Conservation (phyloP, 495 filamentous ascomycete species). For the Aspergillus diversus region DNA sequence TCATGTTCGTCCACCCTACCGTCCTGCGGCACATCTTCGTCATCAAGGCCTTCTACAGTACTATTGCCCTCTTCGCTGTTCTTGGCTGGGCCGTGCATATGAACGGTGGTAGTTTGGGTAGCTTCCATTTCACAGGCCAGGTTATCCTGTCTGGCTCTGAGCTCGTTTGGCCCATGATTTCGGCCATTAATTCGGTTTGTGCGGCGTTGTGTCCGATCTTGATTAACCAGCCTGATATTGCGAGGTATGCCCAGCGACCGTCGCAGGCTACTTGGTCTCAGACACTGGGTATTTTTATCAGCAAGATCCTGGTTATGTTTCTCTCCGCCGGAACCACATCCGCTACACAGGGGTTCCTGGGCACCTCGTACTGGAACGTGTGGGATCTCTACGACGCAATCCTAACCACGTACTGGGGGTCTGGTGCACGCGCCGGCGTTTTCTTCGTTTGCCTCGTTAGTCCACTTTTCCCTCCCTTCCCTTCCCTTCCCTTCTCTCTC, state of each 20-base stretch:
- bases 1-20: conserved; percentile 32
- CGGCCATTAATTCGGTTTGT: conserved; percentile 22
- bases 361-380: conserved; percentile 30
- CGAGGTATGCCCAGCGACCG: conserved; percentile 29
- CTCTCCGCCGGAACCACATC: conserved; percentile 10
- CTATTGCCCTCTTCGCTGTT: conserved; percentile 4
- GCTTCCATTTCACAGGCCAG: conserved; percentile 28
- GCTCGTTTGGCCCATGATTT: conserved; percentile 21
- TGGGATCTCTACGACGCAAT: conserved; percentile 31
- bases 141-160: conserved; percentile 21
- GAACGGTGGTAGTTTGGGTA: conserved; percentile 8
- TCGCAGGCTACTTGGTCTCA: conserved; percentile 20
- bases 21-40: conserved; percentile 22
- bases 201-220: conserved; percentile 18
- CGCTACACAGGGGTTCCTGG: conserved; percentile 23
- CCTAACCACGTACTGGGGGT: conserved; percentile 28
- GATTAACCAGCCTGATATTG: conserved; percentile 36
- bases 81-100: conserved; percentile 3
- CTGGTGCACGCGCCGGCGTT: conserved; percentile 44
- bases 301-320: conserved; percentile 26
- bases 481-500: not conserved
- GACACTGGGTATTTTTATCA: conserved; percentile 19
- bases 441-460: conserved; percentile 39
- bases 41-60: conserved; percentile 10
- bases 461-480: too few species aligned